Conservation (phyloP, 1,284 basidiomycete species). For the Malassezia furfur region DNA sequence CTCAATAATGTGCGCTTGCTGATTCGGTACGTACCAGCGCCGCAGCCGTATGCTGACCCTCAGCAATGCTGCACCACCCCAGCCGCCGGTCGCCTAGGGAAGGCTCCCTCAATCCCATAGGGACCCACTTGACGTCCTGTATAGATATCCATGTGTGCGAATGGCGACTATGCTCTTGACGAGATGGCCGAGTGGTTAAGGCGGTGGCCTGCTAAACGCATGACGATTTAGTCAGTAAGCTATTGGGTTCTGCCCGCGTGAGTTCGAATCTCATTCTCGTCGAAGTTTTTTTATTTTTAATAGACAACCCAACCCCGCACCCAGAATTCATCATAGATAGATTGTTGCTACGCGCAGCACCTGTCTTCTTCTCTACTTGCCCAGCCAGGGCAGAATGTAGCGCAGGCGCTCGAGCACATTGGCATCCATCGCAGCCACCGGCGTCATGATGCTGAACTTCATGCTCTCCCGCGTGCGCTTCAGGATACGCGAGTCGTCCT, state of each 20-base stretch:
- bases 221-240: slow-evolving; percentile 15
- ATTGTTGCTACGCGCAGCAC: too few species aligned
- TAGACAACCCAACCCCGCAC: neutral
- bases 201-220: slow-evolving; percentile 26
- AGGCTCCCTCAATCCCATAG: too few species aligned
- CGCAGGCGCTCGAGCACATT: slow-evolving; percentile 65
- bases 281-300: slow-evolving; percentile 21
- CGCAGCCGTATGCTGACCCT: too few species aligned
- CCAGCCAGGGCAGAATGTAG: slow-evolving; percentile 58
- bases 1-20: slow-evolving; percentile 44
- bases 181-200: slow-evolving; percentile 49
- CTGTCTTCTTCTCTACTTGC: slow-evolving; percentile 8
- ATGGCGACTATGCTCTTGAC: slow-evolving; percentile 11
- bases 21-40: slow-evolving; percentile 24
- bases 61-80: too few species aligned
- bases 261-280: slow-evolving; percentile 48
- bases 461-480: slow-evolving; percentile 29
- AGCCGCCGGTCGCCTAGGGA: too few species aligned
- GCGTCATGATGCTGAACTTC: slow-evolving; percentile 61
- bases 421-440: slow-evolving; percentile 56
- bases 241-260: slow-evolving; percentile 41
- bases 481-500: slow-evolving; percentile 24
- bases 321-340: too few species aligned
- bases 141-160: neutral
- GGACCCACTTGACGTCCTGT: neutral